Evolutionary conservation across 140 eudicot species (phyloP).

Genomic region (Flaveria floridana): DNA sequence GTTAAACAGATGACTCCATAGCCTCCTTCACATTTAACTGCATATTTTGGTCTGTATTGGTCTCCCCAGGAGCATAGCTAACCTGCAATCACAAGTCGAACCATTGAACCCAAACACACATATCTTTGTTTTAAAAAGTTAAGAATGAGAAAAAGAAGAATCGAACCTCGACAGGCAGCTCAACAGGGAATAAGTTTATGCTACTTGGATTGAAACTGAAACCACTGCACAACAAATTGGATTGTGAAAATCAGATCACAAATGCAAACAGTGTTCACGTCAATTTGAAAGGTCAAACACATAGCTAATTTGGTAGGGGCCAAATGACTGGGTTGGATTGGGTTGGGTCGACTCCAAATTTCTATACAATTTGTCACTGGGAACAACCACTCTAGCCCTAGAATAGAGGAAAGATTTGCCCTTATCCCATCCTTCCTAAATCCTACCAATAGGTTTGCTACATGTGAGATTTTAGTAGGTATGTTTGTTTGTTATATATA

Average conservation of each 20-base stretch:
- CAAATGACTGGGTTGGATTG: background rate
- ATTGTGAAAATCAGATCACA: slow-evolving; percentile 10
- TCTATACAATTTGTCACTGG: no score
- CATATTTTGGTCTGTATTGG: slow-evolving; percentile 24
- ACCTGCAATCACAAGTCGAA: slow-evolving; percentile 37
- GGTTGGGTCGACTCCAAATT: background rate
- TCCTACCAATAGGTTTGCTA: no score
- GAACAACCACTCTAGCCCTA: no score
- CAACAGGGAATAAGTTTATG: slow-evolving; percentile 75
- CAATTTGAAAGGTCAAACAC: background rate
- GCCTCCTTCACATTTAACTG: slow-evolving; percentile 36
- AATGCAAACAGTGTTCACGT: background rate
- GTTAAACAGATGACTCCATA: slow-evolving; percentile 35
- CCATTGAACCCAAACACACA: slow-evolving; percentile 3
- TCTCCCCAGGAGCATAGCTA: slow-evolving; percentile 42
- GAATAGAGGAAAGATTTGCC: no score
- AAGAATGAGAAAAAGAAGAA: background rate
- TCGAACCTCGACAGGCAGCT: slow-evolving; percentile 51
- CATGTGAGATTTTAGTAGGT: no score
- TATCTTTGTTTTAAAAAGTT: no score
- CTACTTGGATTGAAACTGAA: slow-evolving; percentile 58
- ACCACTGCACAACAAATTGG: slow-evolving; percentile 51
- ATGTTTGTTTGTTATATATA: background rate
- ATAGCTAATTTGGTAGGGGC: background rate
- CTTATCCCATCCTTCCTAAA: no score